phyloP scores from a whole-genome alignment of 495 filamentous ascomycete species.

The Friedmanniomyces simplex region DNA sequence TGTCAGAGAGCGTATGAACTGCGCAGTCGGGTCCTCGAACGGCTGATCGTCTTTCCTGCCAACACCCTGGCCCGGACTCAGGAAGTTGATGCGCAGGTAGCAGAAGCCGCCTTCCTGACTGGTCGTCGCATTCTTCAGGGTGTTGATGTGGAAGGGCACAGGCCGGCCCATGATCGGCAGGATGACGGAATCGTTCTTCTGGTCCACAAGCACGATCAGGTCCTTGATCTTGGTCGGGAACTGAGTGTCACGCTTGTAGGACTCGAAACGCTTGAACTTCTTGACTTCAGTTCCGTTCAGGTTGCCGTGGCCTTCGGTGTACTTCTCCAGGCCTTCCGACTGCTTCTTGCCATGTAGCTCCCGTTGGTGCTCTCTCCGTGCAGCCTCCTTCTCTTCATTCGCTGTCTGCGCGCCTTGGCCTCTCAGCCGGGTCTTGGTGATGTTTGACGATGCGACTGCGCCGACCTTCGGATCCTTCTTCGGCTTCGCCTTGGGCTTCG shows the following conservation, averaged over 20 bases:
- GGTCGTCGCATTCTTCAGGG: conserved; percentile 70
- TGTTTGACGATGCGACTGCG: conserved; percentile 78
- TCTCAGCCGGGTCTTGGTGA: conserved; percentile 85
- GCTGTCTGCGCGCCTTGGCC: conserved; percentile 76
- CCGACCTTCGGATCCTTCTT: conserved; percentile 74
- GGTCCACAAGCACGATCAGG: conserved; percentile 78
- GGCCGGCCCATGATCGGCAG: conserved; percentile 96
- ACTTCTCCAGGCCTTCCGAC: conserved; percentile 70
- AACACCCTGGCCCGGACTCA: conserved; percentile 95
- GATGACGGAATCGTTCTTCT: conserved; percentile 79
- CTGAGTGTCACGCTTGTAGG: conserved; percentile 97
- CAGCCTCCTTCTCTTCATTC: conserved; percentile 81
- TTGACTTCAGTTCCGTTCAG: conserved; percentile 87
- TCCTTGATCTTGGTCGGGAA: conserved; percentile 74
- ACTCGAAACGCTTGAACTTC: conserved; percentile 97
- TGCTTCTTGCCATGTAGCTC: conserved; percentile 82
- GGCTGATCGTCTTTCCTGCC: conserved; percentile 97
- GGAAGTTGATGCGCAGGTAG: conserved; percentile 91
- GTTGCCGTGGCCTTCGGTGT: conserved; percentile 66
- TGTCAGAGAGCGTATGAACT: conserved; percentile 91
- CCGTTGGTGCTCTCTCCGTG: conserved; percentile 85
- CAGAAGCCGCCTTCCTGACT: conserved; percentile 74
- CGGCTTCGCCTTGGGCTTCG: conserved; percentile 59
- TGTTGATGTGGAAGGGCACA: conserved; percentile 97
- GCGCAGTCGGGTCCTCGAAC: conserved; percentile 90